Percentiles rank a stretch among this genome's conserved stretches.
These are phyloP conservation scores for Cutaneotrichosporon mucoides DNA, from an alignment of 1,284 basidiomycete genomes.

Conservation along the genomic window DNA sequence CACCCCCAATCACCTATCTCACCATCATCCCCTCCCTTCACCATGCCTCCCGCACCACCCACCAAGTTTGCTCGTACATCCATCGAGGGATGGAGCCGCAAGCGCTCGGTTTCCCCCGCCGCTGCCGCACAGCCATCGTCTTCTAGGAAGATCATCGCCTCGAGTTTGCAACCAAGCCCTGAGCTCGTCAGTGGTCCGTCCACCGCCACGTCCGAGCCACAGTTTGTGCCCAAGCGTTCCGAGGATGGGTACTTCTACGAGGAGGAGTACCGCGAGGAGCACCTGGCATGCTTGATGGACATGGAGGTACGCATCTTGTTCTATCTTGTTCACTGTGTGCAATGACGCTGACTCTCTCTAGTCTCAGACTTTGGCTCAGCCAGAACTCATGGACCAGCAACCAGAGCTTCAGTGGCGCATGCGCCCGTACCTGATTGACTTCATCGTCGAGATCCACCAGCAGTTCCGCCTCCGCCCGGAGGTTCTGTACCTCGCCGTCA, in stretches of 20 bases:
- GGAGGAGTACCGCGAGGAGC: conserved; percentile 93
- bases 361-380: conserved; percentile 79
- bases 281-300: conserved; percentile 86
- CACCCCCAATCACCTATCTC: background rate
- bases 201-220: background rate
- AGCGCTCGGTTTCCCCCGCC: conserved; percentile 39
- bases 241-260: conserved; percentile 58
- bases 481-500: conserved; percentile 95
- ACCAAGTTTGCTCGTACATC: conserved; percentile 40
- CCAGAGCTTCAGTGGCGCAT: conserved; percentile 96
- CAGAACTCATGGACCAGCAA: conserved; percentile 96
- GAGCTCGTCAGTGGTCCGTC: background rate
- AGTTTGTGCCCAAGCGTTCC: conserved; percentile 16
- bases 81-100: conserved; percentile 40
- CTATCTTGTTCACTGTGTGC: background rate
- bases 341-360: conserved; percentile 42
- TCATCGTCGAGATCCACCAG: conserved; percentile 97
- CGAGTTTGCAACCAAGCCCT: conserved; percentile 1
- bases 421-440: conserved; percentile 99
- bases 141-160: conserved; percentile 14
- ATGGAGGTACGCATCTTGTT: conserved; percentile 78
- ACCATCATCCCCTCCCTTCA: background rate
- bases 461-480: conserved; percentile 94
- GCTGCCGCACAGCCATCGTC: conserved; percentile 18
- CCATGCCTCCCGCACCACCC: conserved; percentile 41